A percentile compares a stretch with the other conserved stretches of the same genome.
These are phyloP conservation scores for Venustampulla echinocandica DNA, from an alignment of 495 filamentous ascomycete genomes.

Conservation along the genomic window DNA sequence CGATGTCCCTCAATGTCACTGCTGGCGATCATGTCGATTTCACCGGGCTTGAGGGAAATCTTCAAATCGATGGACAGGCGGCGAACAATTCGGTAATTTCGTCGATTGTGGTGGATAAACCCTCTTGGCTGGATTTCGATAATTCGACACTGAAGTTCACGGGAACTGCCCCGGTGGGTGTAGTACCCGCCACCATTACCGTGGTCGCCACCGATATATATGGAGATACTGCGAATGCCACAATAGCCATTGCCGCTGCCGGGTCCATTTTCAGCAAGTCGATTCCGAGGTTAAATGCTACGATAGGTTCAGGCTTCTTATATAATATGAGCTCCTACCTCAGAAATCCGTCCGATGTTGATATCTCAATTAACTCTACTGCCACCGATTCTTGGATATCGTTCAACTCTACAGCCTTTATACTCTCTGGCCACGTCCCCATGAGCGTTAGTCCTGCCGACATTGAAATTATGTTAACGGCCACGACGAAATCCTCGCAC, in stretches of 20 bases:
- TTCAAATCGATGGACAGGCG: conserved; percentile 55
- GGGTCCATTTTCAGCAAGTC: conserved; percentile 31
- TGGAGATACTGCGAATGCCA: conserved; percentile 53
- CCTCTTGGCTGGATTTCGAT: conserved; percentile 65
- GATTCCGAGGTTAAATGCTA: conserved; percentile 41
- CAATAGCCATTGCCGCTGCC: conserved; percentile 50
- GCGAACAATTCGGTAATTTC: conserved; percentile 37
- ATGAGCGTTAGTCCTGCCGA: conserved; percentile 30
- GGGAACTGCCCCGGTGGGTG: conserved; percentile 52
- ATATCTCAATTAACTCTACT: conserved; percentile 45
- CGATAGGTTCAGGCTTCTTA: conserved; percentile 53
- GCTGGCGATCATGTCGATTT: conserved; percentile 47
- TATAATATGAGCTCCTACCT: conserved; percentile 53
- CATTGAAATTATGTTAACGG: conserved; percentile 42
- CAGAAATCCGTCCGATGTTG: conserved; percentile 40
- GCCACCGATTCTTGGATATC: conserved; percentile 54
- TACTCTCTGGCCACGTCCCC: conserved; percentile 58
- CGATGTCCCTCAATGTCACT: conserved; percentile 51
- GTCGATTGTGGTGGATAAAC: conserved; percentile 43
- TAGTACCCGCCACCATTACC: conserved; percentile 52
- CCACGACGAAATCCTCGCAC: conserved; percentile 35
- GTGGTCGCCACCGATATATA: conserved; percentile 57
- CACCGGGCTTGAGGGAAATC: conserved; percentile 38
- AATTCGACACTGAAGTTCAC: conserved; percentile 49
- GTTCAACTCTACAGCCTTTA: conserved; percentile 48